A percentile compares a stretch with the other conserved stretches of the same genome.
Conservation (phyloP, 306 rosid species). For the Lathyrus tuberosus region DNA sequence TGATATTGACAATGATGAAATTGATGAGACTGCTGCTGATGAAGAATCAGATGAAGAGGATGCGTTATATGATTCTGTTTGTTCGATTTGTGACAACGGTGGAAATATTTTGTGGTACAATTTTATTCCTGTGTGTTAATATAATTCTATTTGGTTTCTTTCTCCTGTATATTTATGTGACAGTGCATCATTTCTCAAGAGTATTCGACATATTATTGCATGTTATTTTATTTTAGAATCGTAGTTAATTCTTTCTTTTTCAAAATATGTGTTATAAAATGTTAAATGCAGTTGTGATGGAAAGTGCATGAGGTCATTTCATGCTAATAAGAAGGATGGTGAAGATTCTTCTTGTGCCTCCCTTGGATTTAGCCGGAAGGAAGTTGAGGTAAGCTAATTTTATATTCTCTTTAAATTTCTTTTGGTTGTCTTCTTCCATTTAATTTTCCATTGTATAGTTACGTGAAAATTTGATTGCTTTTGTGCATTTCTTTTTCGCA, state of each 20-base stretch:
- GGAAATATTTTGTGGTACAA: conserved; percentile 72
- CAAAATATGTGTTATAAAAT: conserved; percentile 14
- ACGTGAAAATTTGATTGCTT: conserved; percentile 30
- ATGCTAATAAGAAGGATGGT: conserved; percentile 67
- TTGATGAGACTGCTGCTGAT: conserved; percentile 44
- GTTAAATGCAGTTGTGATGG: conserved; percentile 81
- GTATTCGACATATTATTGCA: neutral
- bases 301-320: conserved; percentile 90
- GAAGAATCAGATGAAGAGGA: conserved; percentile 68
- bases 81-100: conserved; percentile 92
- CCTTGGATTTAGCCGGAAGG: conserved; percentile 68
- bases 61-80: conserved; percentile 77
- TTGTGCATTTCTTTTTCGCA: conserved; percentile 44
- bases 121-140: conserved; percentile 10
- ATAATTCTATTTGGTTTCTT: conserved; percentile 9
- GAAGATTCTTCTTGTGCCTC: conserved; percentile 64
- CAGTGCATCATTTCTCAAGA: conserved; percentile 13
- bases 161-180: conserved; percentile 5
- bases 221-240: neutral
- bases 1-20: conserved; percentile 51
- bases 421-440: conserved; percentile 13
- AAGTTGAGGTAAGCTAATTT: conserved; percentile 72
- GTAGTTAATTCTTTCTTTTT: conserved; percentile 8
- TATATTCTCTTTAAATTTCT: conserved; percentile 27
- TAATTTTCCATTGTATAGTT: conserved; percentile 29